A percentile compares a stretch with the other conserved stretches of the same genome.
phyloP scores from a whole-genome alignment of 768 basidiomycete species.

The Tephrocybe sp. region DNA sequence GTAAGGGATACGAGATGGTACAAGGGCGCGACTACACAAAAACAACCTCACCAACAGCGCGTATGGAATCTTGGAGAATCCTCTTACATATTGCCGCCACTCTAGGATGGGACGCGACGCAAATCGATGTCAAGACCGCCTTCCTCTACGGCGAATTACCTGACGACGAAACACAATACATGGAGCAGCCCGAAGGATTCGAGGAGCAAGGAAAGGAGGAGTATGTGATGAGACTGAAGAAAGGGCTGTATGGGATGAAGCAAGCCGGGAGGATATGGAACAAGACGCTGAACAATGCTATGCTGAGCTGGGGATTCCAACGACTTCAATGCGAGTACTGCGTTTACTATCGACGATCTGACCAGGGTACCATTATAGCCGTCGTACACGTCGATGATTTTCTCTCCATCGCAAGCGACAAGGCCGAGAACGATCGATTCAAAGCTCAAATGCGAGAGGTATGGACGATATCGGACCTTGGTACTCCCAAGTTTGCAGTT shows the following conservation, averaged over 20 bases:
- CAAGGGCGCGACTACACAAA: conserved; percentile 10
- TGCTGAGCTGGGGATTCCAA: conserved; percentile 26
- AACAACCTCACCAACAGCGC: conserved; percentile 1
- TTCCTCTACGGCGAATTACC: conserved; percentile 13
- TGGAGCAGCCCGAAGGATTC: conserved; percentile 31
- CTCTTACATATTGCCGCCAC: conserved; percentile 28
- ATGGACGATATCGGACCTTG: conserved; percentile 34
- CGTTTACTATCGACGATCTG: conserved; percentile 21
- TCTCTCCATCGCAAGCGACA: conserved; percentile 17
- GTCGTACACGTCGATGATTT: conserved; percentile 33
- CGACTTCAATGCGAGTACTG: conserved; percentile 24
- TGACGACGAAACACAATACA: conserved; percentile 28
- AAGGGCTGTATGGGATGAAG: conserved; percentile 1
- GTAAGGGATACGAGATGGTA: conserved; percentile 29
- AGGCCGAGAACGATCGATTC: conserved; percentile 17
- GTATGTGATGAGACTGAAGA: conserved; percentile 14
- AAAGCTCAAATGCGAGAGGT: conserved; percentile 22
- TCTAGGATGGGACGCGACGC: conserved; percentile 24
- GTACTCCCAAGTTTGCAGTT: conserved; percentile 27
- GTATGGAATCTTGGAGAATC: conserved; percentile 21
- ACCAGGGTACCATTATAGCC: conserved; percentile 18
- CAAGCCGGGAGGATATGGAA: conserved; percentile 25
- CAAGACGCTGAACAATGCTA: conserved; percentile 20
- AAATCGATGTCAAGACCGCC: conserved; percentile 32
- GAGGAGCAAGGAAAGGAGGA: conserved; percentile 12